Base-by-base conservation (phyloP, 495 filamentous ascomycete species). In the Neurospora sp. region DNA sequence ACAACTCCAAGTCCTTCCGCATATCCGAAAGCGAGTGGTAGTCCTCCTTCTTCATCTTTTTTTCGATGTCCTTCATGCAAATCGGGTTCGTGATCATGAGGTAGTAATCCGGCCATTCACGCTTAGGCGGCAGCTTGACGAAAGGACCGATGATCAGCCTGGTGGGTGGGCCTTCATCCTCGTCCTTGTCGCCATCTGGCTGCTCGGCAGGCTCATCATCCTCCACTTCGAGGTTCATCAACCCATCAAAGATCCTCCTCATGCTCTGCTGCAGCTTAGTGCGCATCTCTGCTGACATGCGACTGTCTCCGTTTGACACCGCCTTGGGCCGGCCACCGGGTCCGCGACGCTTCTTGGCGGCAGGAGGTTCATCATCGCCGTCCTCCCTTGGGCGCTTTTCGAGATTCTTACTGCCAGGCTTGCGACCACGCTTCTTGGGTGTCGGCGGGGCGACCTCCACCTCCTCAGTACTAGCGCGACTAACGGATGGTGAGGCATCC, bases 141-240 rank as follows among this genome's bases (percentile, higher is more conserved):
- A 99, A 99, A 0, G 95, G 96, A 46, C 95, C 96, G 71, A 97
- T 98, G 80, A 98, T 92, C 27, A 93, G 85, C 71, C 95, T 92
- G 69, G 89, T 85, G 20, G 78, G 75, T 18, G 83, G 83, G 38
- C 79, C 84, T 18, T 84, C 78, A 11, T 82, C 79, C 14, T 81
- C 79, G 72, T 80, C 78, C 40, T 80, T 74, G 12, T 80, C 74
- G 37, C 70, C 76, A 11, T 80, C 79, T 18, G 76, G 72, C 31
- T 79, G 76, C 73, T 76, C 74, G 44, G 77, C 70, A 20, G 84
- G 81, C 71, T 82, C 83, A 38, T 93, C 89, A 20, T 84, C 83
- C 44, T 93, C 90, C 14, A 88, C 88, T 39, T 96, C 93, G 72
- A 98, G 88, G 54, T 90, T 89, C 85, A 94, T 93, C 75, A 98